Evolutionary conservation across 176 grass and related monocot species (phyloP).

Genomic region (Dactylis glomerata): DNA sequence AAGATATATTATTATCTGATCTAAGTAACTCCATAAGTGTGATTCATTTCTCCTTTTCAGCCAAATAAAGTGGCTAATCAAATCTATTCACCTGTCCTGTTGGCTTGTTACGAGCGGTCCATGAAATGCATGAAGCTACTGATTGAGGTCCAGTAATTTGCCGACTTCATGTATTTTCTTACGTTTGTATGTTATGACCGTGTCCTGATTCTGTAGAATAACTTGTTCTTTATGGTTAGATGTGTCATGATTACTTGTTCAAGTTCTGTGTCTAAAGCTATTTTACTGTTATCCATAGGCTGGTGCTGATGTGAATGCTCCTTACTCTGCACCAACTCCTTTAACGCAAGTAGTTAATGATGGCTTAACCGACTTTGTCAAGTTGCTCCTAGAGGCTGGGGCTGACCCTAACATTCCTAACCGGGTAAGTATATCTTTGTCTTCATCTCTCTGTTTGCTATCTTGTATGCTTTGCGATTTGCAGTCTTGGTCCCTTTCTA

Average conservation of each 20-base stretch:
- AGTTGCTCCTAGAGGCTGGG: slow-evolving; percentile 39
- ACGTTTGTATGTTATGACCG: neutral
- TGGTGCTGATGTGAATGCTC: slow-evolving; percentile 44
- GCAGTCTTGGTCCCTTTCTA: neutral
- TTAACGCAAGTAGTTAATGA: neutral
- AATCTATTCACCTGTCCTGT: neutral
- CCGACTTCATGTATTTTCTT: neutral
- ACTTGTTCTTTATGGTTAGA: neutral
- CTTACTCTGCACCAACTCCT: neutral
- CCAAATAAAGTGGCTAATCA: neutral
- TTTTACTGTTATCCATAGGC: slow-evolving; percentile 19
- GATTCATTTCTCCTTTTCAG: no score
- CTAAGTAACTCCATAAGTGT: neutral
- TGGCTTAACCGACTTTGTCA: slow-evolving; percentile 29
- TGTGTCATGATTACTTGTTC: neutral
- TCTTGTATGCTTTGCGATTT: neutral
- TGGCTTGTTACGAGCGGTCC: neutral
- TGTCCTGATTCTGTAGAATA: neutral
- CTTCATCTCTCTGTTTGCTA: neutral
- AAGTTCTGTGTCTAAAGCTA: neutral
- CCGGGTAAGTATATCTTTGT: slow-evolving; percentile 14
- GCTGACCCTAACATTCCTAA: slow-evolving; percentile 41
- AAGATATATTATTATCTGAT: no score
- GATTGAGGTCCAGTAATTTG: no score
- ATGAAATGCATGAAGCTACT: no score